phyloP scores from a whole-genome alignment of 2,329 filamentous ascomycete genomes.

The Apiospora phragmitis region DNA sequence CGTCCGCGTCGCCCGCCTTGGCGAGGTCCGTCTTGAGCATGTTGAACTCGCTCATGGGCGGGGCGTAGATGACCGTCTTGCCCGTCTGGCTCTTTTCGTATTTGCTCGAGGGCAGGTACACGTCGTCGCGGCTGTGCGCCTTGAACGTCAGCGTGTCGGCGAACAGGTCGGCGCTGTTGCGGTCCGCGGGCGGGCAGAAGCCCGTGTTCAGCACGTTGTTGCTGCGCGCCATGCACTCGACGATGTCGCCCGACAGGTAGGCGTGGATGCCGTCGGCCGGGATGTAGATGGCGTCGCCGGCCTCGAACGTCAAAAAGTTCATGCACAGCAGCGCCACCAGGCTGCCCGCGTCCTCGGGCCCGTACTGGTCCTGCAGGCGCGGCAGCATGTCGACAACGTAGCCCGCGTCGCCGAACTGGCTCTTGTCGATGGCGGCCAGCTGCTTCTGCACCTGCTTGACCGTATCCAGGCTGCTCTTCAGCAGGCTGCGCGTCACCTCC shows the following conservation, averaged over 20 bases:
- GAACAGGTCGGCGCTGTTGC: constrained; percentile 66
- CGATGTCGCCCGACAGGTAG: constrained; percentile 71
- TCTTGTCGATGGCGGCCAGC: constrained; percentile 45
- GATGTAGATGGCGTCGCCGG: constrained; percentile 69
- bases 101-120: constrained; percentile 49
- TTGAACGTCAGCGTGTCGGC: constrained; percentile 62
- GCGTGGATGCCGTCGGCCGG: constrained; percentile 75
- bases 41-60: constrained; percentile 72
- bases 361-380: constrained; percentile 65
- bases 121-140: constrained; percentile 58
- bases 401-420: constrained; percentile 48
- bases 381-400: constrained; percentile 67
- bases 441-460: constrained; percentile 54
- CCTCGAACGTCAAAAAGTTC: constrained; percentile 69
- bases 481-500: constrained; percentile 53
- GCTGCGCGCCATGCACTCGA: constrained; percentile 76
- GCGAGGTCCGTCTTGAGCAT: constrained; percentile 62
- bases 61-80: constrained; percentile 63
- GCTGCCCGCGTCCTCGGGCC: constrained; percentile 62
- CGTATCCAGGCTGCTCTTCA: constrained; percentile 51
- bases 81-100: constrained; percentile 56
- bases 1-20: constrained; percentile 57
- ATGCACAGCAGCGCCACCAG: constrained; percentile 71
- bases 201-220: constrained; percentile 76
- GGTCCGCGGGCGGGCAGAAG: constrained; percentile 68